Percentiles rank a stretch among this genome's conserved stretches.
Evolutionary conservation across 1,139 yeast species (phyloP).

Genomic region (Sugiyamaella sp.): DNA sequence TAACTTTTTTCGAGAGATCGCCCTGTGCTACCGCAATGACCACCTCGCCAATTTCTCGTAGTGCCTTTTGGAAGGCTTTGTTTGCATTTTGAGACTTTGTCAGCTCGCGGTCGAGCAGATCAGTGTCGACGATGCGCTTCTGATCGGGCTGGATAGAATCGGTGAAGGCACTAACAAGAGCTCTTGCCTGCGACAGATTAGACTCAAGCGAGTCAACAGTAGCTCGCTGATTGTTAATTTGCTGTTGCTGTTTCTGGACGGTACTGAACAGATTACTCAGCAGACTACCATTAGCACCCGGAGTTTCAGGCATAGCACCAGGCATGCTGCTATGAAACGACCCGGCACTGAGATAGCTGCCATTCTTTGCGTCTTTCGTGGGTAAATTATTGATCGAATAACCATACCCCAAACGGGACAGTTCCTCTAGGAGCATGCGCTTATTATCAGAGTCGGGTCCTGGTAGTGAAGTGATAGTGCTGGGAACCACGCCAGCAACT

Average conservation of each 20-base stretch:
- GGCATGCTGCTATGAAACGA: too few species aligned
- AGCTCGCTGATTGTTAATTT: slow-evolving; percentile 42
- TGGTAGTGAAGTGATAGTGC: slow-evolving; percentile 15
- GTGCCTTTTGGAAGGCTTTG: slow-evolving; percentile 73
- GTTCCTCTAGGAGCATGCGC: slow-evolving; percentile 13
- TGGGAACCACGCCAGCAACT: slow-evolving; percentile 8
- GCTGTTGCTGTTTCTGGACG: slow-evolving; percentile 45
- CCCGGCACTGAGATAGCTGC: neutral
- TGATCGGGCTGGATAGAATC: slow-evolving; percentile 43
- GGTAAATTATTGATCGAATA: slow-evolving; percentile 1
- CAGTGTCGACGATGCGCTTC: slow-evolving; percentile 40
- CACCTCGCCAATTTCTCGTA: slow-evolving; percentile 78
- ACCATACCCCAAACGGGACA: slow-evolving; percentile 3
- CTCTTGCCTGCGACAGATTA: slow-evolving; percentile 44
- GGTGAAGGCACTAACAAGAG: slow-evolving; percentile 43
- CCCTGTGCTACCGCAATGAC: slow-evolving; percentile 87
- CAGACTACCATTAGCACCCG: slow-evolving; percentile 7
- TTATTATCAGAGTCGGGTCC: slow-evolving; percentile 22
- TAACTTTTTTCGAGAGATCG: slow-evolving; percentile 75
- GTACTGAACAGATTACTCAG: slow-evolving; percentile 36
- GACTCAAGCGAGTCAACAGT: slow-evolving; percentile 45
- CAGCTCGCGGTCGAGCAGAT: slow-evolving; percentile 46
- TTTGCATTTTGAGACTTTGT: slow-evolving; percentile 65
- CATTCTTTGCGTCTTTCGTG: neutral
- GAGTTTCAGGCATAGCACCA: neutral